These are phyloP conservation scores for Escovopsis sp. DNA, from an alignment of 2,329 filamentous ascomycete genomes.

Conservation along the genomic window DNA sequence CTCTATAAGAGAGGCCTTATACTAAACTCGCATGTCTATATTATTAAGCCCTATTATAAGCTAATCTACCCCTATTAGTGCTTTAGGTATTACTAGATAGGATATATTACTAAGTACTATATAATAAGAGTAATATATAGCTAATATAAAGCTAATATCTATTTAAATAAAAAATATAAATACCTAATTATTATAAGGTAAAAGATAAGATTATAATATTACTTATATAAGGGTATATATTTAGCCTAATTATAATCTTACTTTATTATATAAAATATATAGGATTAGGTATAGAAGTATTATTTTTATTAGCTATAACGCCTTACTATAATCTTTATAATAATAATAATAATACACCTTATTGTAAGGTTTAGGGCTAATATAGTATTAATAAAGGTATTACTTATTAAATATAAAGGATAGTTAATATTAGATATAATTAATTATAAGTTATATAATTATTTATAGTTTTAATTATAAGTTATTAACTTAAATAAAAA, in stretches of 20 bases:
- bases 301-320: not conserved
- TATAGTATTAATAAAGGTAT: too few relatives aligned
- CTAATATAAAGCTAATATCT: not conserved
- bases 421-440: not conserved
- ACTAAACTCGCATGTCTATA: not conserved
- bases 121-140: too few relatives aligned
- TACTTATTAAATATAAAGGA: too few relatives aligned
- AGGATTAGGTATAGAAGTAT: not conserved
- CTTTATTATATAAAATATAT: too few relatives aligned
- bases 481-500: too few relatives aligned
- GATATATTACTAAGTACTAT: too few relatives aligned
- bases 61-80: too few relatives aligned
- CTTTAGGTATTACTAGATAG: too few relatives aligned
- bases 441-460: not conserved
- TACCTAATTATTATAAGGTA: not conserved
- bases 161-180: not conserved
- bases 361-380: not conserved
- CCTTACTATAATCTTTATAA: not conserved
- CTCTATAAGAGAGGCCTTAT: not conserved
- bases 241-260: too few relatives aligned
- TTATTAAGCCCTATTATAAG: not conserved
- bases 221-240: too few relatives aligned
- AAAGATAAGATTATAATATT: not conserved
- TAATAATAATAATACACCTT: not conserved
- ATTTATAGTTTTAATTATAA: not conserved